Conservation (phyloP, 1,284 basidiomycete species). For the Irpex sp. region DNA sequence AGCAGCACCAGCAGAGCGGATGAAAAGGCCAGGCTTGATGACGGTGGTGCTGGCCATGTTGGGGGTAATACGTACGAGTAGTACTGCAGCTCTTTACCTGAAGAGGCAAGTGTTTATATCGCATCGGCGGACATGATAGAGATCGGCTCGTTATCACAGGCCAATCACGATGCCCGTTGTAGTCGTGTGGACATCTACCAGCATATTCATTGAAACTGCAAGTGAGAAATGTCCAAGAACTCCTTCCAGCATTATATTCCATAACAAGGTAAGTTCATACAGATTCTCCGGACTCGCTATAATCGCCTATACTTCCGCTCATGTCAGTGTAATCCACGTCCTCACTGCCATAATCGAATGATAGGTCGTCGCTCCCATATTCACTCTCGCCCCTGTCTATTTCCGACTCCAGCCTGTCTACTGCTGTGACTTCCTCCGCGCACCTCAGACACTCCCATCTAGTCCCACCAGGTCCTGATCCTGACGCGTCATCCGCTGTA, state of each 20-base stretch:
- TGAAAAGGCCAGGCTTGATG: conserved; percentile 16
- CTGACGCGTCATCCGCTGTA: conserved; percentile 60
- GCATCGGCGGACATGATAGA: not conserved
- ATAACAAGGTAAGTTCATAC: conserved; percentile 13
- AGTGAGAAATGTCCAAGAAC: too few relatives aligned
- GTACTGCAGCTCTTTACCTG: not conserved
- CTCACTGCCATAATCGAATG: conserved; percentile 27
- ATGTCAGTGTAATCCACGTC: conserved; percentile 28
- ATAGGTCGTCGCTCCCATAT: conserved; percentile 26
- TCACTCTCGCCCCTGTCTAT: conserved; percentile 27
- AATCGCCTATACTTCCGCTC: conserved; percentile 32
- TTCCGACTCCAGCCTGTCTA: conserved; percentile 45
- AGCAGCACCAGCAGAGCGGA: conserved; percentile 51
- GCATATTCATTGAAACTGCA: not conserved
- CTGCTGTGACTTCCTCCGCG: conserved; percentile 51
- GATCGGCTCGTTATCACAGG: not conserved
- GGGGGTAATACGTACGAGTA: not conserved
- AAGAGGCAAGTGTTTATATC: not conserved
- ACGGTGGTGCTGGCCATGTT: not conserved
- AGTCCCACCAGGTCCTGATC: conserved; percentile 32
- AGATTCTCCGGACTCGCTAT: conserved; percentile 41
- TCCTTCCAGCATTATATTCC: too few relatives aligned
- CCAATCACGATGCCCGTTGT: not conserved
- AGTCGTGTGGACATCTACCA: not conserved
- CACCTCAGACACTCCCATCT: conserved; percentile 84